Evolutionary conservation across 768 basidiomycete species (phyloP).

Genomic region (Tylopilus intermedius): DNA sequence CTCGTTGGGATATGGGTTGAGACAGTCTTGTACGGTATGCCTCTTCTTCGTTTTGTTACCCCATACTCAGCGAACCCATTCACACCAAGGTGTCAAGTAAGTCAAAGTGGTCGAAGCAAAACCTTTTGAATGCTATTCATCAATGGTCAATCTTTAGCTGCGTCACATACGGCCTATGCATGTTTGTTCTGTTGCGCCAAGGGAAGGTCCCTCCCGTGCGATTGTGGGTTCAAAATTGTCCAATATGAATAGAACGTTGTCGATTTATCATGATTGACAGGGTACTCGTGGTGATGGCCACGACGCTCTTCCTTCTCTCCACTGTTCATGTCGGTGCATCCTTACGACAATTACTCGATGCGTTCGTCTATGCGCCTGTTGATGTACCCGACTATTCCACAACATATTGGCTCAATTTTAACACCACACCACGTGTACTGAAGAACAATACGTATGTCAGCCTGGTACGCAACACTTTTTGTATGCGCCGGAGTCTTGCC

Average conservation of each 20-base stretch:
- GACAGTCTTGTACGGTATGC: neutral
- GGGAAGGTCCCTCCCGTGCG: neutral
- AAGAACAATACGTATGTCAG: neutral
- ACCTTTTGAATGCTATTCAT: neutral
- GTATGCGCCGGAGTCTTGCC: neutral
- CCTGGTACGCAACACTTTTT: neutral
- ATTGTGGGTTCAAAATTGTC: neutral
- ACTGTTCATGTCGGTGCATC: neutral
- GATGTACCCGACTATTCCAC: neutral
- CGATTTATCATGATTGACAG: neutral
- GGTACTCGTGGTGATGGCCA: neutral
- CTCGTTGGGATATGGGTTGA: neutral
- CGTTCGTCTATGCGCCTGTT: neutral
- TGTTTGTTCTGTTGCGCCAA: neutral
- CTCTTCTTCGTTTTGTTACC: neutral
- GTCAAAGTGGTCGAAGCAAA: neutral
- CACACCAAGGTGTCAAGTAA: neutral
- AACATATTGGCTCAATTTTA: slow-evolving; percentile 1
- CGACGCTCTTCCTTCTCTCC: neutral
- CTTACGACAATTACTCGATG: neutral
- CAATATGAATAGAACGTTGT: too few species aligned
- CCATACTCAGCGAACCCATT: too few species aligned
- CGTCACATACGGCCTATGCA: neutral
- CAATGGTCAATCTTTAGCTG: neutral
- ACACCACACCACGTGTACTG: neutral